Evolutionary conservation across 2,329 filamentous ascomycete genomes (phyloP).

Genomic region (Sporothrix curviconia): DNA sequence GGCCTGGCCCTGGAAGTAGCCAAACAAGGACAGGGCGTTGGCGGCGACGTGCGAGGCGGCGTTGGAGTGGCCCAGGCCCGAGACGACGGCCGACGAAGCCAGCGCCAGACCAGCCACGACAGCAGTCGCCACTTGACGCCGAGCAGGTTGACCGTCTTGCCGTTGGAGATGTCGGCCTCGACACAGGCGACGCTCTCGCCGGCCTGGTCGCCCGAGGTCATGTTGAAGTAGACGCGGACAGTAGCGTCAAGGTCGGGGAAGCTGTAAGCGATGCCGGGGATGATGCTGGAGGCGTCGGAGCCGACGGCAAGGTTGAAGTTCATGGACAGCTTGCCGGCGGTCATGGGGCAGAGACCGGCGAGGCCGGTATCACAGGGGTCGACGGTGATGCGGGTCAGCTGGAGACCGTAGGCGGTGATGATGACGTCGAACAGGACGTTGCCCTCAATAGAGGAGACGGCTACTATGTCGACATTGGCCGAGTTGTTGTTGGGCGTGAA

Average conservation of each 20-base stretch:
- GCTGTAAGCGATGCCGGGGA: slow-evolving; percentile 73
- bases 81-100: slow-evolving; percentile 71
- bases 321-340: slow-evolving; percentile 50
- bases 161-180: slow-evolving; percentile 73
- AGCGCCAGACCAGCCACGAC: slow-evolving; percentile 68
- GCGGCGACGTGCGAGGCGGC: slow-evolving; percentile 81
- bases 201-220: slow-evolving; percentile 39
- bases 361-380: slow-evolving; percentile 63
- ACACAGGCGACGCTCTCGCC: slow-evolving; percentile 65
- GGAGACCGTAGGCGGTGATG: slow-evolving; percentile 69
- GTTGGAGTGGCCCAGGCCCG: slow-evolving; percentile 76
- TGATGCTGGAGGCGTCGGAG: slow-evolving; percentile 47
- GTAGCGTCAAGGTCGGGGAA: slow-evolving; percentile 78
- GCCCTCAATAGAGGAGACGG: slow-evolving; percentile 66
- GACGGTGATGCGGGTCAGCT: slow-evolving; percentile 53
- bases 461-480: slow-evolving; percentile 61
- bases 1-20: slow-evolving; percentile 81
- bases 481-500: slow-evolving; percentile 60
- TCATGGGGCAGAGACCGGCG: slow-evolving; percentile 73
- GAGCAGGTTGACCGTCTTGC: slow-evolving; percentile 74
- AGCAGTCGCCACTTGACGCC: slow-evolving; percentile 73
- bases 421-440: slow-evolving; percentile 64
- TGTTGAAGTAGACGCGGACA: slow-evolving; percentile 67
- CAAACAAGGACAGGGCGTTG: slow-evolving; percentile 75
- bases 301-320: slow-evolving; percentile 56